Conservation (phyloP, 2,329 filamentous ascomycete genomes). For the Ceratocystis harringtonii region DNA sequence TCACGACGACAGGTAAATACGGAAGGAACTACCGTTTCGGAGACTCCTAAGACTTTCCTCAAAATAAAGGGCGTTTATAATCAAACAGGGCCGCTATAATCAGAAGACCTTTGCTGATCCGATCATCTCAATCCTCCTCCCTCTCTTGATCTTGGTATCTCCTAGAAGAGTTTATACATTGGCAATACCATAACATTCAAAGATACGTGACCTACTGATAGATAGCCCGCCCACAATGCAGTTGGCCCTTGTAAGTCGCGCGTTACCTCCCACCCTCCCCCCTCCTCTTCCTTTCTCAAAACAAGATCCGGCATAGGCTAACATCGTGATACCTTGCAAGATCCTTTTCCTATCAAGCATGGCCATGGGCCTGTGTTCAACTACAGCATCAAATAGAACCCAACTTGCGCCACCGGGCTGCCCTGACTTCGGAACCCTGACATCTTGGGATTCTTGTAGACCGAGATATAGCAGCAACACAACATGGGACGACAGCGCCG, state of each 20-base stretch:
- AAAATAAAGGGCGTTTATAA: conserved; percentile 1
- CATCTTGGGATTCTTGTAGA: background rate
- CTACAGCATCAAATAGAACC: background rate
- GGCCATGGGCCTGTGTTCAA: background rate
- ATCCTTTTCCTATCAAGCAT: background rate
- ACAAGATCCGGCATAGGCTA: background rate
- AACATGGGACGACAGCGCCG: background rate
- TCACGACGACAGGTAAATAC: background rate
- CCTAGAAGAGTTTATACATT: background rate
- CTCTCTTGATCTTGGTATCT: background rate
- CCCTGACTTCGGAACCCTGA: background rate
- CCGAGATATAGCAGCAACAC: background rate
- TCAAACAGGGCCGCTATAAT: background rate
- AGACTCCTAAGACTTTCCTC: background rate
- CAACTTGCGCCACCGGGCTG: background rate
- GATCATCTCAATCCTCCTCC: background rate
- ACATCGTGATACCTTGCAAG: background rate
- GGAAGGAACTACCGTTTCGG: background rate
- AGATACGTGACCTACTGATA: background rate
- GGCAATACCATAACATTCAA: background rate
- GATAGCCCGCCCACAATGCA: background rate
- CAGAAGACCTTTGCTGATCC: background rate
- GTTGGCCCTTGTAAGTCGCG: background rate
- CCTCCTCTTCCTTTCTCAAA: background rate
- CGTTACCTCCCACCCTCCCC: background rate